Conservation (phyloP, 371 early-diverging fungal genomes). For the Lichtheimia ramosa region DNA sequence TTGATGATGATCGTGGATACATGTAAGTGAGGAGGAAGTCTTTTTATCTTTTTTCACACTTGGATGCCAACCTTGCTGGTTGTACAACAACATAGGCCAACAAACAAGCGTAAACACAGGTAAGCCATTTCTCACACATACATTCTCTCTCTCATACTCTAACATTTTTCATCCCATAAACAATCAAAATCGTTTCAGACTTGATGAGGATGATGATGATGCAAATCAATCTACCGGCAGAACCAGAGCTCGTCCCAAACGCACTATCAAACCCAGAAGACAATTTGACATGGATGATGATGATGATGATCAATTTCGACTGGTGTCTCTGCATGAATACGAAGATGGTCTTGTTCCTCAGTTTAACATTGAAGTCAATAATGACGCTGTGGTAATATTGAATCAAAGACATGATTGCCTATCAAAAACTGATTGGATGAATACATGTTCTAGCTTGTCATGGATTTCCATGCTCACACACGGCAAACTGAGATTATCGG, state of each 20-base stretch:
- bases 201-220: constrained; percentile 13
- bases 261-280: too few relatives aligned
- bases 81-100: neutral
- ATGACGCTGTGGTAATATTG: constrained; percentile 58
- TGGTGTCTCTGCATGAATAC: constrained; percentile 62
- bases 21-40: neutral
- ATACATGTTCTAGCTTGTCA: constrained; percentile 55
- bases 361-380: constrained; percentile 59
- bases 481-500: constrained; percentile 87
- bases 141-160: neutral
- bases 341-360: constrained; percentile 51
- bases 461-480: constrained; percentile 88
- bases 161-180: neutral
- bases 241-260: constrained; percentile 25
- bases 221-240: neutral
- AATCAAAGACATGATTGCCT: too few relatives aligned
- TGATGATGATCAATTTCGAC: constrained; percentile 67
- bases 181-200: constrained; percentile 1
- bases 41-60: neutral
- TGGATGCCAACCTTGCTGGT: neutral
- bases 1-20: neutral
- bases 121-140: neutral
- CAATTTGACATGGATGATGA: constrained; percentile 29
- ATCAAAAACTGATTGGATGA: neutral
- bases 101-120: constrained; percentile 10